phyloP scores from a whole-genome alignment of 257 asterid genomes.

The Ilex asprella region DNA sequence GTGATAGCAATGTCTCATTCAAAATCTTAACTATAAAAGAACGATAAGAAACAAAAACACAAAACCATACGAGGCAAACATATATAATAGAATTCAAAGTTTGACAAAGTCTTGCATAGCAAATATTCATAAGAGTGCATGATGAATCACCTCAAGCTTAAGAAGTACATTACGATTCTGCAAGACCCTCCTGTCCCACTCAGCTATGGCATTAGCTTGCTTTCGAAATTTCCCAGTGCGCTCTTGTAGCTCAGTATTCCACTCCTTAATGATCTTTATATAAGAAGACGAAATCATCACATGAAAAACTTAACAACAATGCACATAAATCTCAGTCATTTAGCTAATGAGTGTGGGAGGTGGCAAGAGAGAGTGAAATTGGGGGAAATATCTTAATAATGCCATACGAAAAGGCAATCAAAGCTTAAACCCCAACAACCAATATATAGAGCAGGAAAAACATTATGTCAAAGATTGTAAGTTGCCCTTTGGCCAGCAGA shows the following conservation, averaged over 20 bases:
- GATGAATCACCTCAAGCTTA: conserved; percentile 64
- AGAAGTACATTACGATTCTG: conserved; percentile 93
- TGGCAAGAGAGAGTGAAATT: neutral
- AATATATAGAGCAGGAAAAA: neutral
- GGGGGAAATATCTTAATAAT: neutral
- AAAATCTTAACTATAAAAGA: neutral
- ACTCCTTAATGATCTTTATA: conserved; percentile 84
- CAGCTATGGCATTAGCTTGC: conserved; percentile 94
- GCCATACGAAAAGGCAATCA: neutral
- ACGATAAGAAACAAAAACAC: neutral
- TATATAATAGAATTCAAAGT: neutral
- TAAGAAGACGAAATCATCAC: conserved; percentile 8
- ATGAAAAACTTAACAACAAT: neutral
- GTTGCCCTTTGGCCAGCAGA: neutral
- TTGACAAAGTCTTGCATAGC: neutral
- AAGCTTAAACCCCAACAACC: neutral
- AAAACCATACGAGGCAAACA: neutral
- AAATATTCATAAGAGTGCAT: neutral
- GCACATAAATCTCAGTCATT: neutral
- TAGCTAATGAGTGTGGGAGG: neutral
- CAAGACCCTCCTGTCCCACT: conserved; percentile 90
- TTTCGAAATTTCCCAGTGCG: conserved; percentile 81
- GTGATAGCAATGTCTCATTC: neutral
- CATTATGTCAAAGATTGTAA: neutral
- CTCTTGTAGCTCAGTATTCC: conserved; percentile 94